These are phyloP conservation scores for Alternaria alternata DNA, from an alignment of 2,329 filamentous ascomycete genomes.

Conservation along the genomic window DNA sequence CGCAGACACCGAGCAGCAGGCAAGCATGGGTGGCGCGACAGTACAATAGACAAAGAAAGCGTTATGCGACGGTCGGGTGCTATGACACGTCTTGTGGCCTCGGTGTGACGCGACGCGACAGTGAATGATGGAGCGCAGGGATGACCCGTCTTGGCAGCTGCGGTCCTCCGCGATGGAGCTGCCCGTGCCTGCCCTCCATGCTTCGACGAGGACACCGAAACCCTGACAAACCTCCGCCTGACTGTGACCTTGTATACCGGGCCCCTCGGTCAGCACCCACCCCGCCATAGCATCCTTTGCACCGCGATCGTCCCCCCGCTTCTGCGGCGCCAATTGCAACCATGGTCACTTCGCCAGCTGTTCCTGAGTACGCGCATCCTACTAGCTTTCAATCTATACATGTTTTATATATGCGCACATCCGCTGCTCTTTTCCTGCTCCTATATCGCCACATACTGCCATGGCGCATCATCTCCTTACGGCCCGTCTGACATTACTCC, in stretches of 20 bases:
- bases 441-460: background rate
- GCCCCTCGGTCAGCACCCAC: constrained; percentile 22
- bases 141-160: constrained; percentile 23
- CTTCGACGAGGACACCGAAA: constrained; percentile 21
- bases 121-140: constrained; percentile 18
- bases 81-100: background rate
- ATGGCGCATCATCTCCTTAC: background rate
- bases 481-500: constrained; percentile 12
- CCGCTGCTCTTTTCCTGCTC: background rate
- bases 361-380: constrained; percentile 52
- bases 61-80: background rate
- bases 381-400: constrained; percentile 16
- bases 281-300: constrained; percentile 12
- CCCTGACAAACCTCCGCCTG: constrained; percentile 23
- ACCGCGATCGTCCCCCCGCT: constrained; percentile 18
- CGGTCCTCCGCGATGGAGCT: constrained; percentile 26
- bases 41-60: background rate
- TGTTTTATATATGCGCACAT: constrained; percentile 8
- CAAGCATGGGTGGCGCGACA: constrained; percentile 11
- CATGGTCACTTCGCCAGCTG: constrained; percentile 55
- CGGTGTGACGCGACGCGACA: constrained; percentile 25
- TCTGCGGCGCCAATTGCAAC: constrained; percentile 38
- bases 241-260: constrained; percentile 16
- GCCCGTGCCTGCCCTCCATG: constrained; percentile 27
- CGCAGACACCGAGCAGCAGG: constrained; percentile 7